A percentile compares a stretch with the other conserved stretches of the same genome.
These are phyloP conservation scores for Pythium chondricola DNA, from an alignment of 352 stramenopile species.

Conservation along the genomic window DNA sequence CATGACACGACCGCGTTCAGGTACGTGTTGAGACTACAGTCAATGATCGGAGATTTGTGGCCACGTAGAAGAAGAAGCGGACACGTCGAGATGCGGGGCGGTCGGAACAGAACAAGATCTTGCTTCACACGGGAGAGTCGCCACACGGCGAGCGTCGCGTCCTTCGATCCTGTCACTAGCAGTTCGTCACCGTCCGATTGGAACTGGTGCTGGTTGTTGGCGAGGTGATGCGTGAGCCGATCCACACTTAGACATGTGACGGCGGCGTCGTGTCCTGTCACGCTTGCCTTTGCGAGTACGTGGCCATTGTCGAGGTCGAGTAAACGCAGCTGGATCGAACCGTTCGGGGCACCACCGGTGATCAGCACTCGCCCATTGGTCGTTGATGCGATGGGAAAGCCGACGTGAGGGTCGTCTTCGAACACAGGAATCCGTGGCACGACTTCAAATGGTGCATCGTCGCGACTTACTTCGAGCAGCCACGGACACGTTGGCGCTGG, in stretches of 20 bases:
- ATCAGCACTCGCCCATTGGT: constrained; percentile 67
- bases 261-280: constrained; percentile 58
- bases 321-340: constrained; percentile 68
- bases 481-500: constrained; percentile 37
- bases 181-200: constrained; percentile 62
- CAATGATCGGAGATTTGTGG: constrained; percentile 35
- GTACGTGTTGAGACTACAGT: constrained; percentile 63
- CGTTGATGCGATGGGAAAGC: constrained; percentile 61
- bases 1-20: constrained; percentile 64
- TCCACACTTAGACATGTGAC: constrained; percentile 75
- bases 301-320: constrained; percentile 79
- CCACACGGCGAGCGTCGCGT: constrained; percentile 67
- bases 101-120: constrained; percentile 64
- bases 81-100: constrained; percentile 58
- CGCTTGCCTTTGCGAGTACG: constrained; percentile 74
- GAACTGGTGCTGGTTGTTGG: constrained; percentile 1
- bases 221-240: constrained; percentile 30
- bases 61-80: constrained; percentile 64
- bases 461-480: constrained; percentile 58
- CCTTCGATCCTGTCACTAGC: constrained; percentile 61
- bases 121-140: constrained; percentile 65
- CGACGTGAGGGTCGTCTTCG: constrained; percentile 24
- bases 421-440: constrained; percentile 76
- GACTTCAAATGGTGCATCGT: constrained; percentile 75
- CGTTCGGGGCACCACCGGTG: constrained; percentile 63